Evolutionary conservation across 805 yeast species (phyloP).

Genomic region (Sugiyamaella mastotermitis): DNA sequence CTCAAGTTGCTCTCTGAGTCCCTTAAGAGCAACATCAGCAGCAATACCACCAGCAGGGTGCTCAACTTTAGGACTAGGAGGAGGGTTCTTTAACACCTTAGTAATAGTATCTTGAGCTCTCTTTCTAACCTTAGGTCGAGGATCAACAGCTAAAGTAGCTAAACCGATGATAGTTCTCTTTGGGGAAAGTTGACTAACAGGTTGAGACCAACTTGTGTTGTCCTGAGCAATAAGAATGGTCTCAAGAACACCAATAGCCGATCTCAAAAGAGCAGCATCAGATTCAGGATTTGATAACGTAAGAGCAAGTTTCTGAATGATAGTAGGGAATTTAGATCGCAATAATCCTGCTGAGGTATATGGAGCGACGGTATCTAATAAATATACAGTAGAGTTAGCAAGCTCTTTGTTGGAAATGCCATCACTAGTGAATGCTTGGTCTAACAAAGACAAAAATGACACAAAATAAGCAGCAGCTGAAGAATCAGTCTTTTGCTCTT

Average conservation of each 20-base stretch:
- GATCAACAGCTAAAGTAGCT: conserved; percentile 72
- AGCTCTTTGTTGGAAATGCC: conserved; percentile 52
- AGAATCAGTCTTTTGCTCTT: conserved; percentile 51
- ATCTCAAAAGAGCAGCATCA: conserved; percentile 74
- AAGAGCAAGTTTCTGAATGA: conserved; percentile 75
- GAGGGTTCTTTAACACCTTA: conserved; percentile 53
- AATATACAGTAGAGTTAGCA: conserved; percentile 72
- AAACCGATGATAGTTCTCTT: conserved; percentile 75
- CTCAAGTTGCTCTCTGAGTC: conserved; percentile 43
- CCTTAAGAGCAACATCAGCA: conserved; percentile 60
- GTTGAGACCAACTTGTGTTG: conserved; percentile 57
- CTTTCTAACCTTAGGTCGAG: conserved; percentile 91
- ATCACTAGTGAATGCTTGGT: conserved; percentile 56
- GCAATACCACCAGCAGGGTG: conserved; percentile 73
- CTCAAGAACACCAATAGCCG: conserved; percentile 84
- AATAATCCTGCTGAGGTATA: conserved; percentile 58
- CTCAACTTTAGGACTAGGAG: conserved; percentile 71
- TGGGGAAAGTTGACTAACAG: conserved; percentile 50
- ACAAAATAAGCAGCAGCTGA: conserved; percentile 80
- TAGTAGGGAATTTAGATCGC: conserved; percentile 68
- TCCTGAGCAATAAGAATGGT: conserved; percentile 75
- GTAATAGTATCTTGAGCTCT: conserved; percentile 89
- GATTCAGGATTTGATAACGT: conserved; percentile 61
- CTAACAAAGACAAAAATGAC: conserved; percentile 74
- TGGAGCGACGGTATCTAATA: conserved; percentile 75